Evolutionary conservation across 441 rosid species (phyloP).

Genomic region (Mallotus repandus): DNA sequence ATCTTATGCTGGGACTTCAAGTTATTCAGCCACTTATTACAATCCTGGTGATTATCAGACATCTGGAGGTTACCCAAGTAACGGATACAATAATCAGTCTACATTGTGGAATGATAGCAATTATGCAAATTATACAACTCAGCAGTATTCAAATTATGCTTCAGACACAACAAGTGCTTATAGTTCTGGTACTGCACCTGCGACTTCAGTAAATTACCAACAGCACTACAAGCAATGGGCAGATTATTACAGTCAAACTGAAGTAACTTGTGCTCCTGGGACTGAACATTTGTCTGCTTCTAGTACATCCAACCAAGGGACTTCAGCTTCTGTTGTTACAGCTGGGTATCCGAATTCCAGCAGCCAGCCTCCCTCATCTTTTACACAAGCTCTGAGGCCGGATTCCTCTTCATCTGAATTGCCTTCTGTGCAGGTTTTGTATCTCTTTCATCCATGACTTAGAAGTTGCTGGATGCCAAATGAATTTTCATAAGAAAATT

Average conservation of each 20-base stretch:
- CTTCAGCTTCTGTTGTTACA: slow-evolving; percentile 54
- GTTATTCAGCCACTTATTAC: slow-evolving; percentile 97
- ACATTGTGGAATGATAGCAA: slow-evolving; percentile 64
- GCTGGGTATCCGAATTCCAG: slow-evolving; percentile 56
- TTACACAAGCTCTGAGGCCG: slow-evolving; percentile 60
- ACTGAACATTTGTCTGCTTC: slow-evolving; percentile 74
- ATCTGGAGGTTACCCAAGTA: slow-evolving; percentile 85
- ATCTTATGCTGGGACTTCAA: slow-evolving; percentile 98
- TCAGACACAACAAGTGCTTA: slow-evolving; percentile 54
- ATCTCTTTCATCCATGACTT: slow-evolving; percentile 17
- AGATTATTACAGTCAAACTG: slow-evolving; percentile 83
- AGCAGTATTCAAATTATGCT: slow-evolving; percentile 64
- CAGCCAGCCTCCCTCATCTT: slow-evolving; percentile 55
- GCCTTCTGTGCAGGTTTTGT: slow-evolving; percentile 74
- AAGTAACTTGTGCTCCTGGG: slow-evolving; percentile 98
- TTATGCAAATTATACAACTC: slow-evolving; percentile 62
- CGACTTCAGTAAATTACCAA: slow-evolving; percentile 64
- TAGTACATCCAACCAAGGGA: slow-evolving; percentile 50
- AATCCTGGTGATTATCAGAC: slow-evolving; percentile 99
- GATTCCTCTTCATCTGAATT: slow-evolving; percentile 54
- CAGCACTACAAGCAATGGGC: slow-evolving; percentile 87
- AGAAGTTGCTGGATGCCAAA: slow-evolving; percentile 15
- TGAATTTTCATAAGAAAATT: slow-evolving; percentile 11
- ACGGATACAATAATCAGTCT: slow-evolving; percentile 66
- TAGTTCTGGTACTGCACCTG: slow-evolving; percentile 49